These are phyloP conservation scores for Dictyostelium intermedium DNA, from an alignment of 78 protist genomes.

Conservation along the genomic window DNA sequence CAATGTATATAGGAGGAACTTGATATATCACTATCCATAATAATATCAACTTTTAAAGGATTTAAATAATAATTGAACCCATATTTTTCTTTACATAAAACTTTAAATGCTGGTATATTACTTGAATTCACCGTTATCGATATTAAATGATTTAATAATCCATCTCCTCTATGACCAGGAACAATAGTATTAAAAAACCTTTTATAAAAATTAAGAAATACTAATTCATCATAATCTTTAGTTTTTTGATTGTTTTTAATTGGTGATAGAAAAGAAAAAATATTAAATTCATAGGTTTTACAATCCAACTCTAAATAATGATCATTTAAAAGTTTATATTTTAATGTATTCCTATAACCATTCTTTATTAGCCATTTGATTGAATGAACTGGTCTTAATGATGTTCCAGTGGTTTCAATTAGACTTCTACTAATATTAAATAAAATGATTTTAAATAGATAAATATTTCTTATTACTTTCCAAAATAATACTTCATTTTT, in stretches of 20 bases:
- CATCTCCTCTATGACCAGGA: not conserved
- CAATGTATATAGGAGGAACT: not conserved
- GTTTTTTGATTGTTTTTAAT: not conserved
- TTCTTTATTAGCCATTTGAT: no score
- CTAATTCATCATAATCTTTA: not conserved
- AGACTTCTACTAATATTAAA: not conserved
- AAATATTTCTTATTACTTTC: no score
- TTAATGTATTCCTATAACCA: no score
- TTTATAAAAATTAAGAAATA: no score
- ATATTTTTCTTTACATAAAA: not conserved
- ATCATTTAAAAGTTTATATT: no score
- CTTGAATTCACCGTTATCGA: not conserved
- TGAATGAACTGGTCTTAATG: no score
- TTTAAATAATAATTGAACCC: not conserved
- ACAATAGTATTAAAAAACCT: not conserved
- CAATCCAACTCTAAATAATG: not conserved
- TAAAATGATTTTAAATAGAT: no score
- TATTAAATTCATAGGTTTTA: not conserved
- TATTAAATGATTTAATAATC: not conserved
- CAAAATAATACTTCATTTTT: no score
- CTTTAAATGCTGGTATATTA: not conserved
- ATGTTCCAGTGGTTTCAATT: not conserved
- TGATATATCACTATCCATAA: not conserved
- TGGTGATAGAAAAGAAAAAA: not conserved
- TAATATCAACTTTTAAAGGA: not conserved